Conservation (phyloP, 495 filamentous ascomycete species). For the Trichoderma erinaceum region DNA sequence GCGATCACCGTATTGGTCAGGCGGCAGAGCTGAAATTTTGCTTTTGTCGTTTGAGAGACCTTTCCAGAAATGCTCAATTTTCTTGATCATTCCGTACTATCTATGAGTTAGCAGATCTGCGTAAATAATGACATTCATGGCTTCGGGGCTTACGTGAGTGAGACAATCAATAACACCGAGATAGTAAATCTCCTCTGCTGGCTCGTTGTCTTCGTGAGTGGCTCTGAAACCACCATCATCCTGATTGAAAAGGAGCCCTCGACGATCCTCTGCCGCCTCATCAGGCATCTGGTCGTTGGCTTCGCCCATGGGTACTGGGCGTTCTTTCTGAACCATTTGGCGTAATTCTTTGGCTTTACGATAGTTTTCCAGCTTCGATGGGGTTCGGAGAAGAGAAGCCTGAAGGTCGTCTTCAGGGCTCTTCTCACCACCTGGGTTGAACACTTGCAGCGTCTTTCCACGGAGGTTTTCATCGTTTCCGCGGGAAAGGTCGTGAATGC, state of each 20-base stretch:
- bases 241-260: slow-evolving; percentile 69
- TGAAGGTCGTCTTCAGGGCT: slow-evolving; percentile 42
- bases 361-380: slow-evolving; percentile 87
- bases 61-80: slow-evolving; percentile 88
- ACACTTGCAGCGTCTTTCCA: slow-evolving; percentile 91
- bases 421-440: slow-evolving; percentile 78
- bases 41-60: slow-evolving; percentile 72
- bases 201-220: slow-evolving; percentile 80
- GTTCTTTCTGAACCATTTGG: slow-evolving; percentile 86
- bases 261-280: slow-evolving; percentile 50
- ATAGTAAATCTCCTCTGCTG: slow-evolving; percentile 93
- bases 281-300: slow-evolving; percentile 83
- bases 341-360: slow-evolving; percentile 87
- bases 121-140: neutral
- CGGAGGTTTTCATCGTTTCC: slow-evolving; percentile 95
- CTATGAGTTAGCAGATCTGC: slow-evolving; percentile 28
- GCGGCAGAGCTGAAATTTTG: slow-evolving; percentile 90
- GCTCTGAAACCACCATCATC: slow-evolving; percentile 93
- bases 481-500: slow-evolving; percentile 80
- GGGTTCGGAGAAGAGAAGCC: slow-evolving; percentile 75
- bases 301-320: slow-evolving; percentile 84
- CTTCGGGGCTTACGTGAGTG: slow-evolving; percentile 66
- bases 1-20: slow-evolving; percentile 84
- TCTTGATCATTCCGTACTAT: slow-evolving; percentile 83
- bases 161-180: slow-evolving; percentile 96